Conservation (phyloP, 1,284 basidiomycete genomes). For the Pulchroboletus neoregius region DNA sequence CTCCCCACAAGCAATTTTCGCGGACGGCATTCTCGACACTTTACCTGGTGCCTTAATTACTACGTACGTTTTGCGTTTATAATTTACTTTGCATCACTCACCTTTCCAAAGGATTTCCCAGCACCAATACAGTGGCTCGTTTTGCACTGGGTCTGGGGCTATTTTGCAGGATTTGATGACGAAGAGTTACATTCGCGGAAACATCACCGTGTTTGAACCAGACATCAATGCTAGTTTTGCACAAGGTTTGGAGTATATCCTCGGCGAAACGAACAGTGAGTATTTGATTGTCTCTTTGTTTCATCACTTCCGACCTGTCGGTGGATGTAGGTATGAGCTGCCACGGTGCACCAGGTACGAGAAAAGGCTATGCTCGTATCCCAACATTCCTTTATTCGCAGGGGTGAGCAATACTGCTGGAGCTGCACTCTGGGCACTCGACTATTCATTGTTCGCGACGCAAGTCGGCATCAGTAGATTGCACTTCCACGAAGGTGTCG, state of each 20-base stretch:
- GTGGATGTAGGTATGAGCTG: constrained; percentile 27
- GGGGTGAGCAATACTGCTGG: constrained; percentile 68
- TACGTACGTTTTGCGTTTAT: constrained; percentile 19
- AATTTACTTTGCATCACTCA: background rate
- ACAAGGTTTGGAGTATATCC: constrained; percentile 51
- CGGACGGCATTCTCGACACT: constrained; percentile 40
- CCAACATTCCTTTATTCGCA: background rate
- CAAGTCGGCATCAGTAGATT: constrained; percentile 35
- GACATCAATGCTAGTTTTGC: constrained; percentile 48
- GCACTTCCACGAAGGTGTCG: constrained; percentile 45
- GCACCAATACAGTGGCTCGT: constrained; percentile 59
- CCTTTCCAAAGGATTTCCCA: constrained; percentile 50
- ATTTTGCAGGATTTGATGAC: constrained; percentile 57
- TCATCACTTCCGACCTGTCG: constrained; percentile 1
- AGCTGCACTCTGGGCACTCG: constrained; percentile 64
- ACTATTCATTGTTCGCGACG: constrained; percentile 56
- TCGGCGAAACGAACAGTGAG: constrained; percentile 59
- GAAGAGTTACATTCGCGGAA: constrained; percentile 55
- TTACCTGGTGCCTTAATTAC: constrained; percentile 38
- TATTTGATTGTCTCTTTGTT: constrained; percentile 13
- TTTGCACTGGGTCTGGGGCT: constrained; percentile 47
- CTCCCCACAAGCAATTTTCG: constrained; percentile 53
- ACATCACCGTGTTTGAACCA: constrained; percentile 46
- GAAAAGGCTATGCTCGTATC: background rate
- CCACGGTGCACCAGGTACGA: constrained; percentile 50